A percentile compares a stretch with the other conserved stretches of the same genome.
phyloP scores from a whole-genome alignment of 163 green algal genomes.

The Chloromonas sp. region DNA sequence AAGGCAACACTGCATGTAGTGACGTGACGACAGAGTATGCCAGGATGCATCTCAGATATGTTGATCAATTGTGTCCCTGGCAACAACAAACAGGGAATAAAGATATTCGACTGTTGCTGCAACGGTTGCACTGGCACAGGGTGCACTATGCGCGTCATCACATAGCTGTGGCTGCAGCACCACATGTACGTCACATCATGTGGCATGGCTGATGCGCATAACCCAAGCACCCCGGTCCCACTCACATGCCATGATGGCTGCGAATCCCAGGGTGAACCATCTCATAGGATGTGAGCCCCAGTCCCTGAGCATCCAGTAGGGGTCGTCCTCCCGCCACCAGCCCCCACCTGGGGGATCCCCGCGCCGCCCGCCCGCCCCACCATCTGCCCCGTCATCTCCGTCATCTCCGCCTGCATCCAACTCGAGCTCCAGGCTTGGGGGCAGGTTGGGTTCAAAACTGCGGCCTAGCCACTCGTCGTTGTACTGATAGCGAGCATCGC shows the following conservation, averaged over 20 bases:
- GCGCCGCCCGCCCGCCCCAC: not conserved
- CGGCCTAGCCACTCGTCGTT: slow-evolving; percentile 10
- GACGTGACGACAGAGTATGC: too few relatives aligned
- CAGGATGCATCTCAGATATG: too few relatives aligned
- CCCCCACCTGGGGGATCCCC: not conserved
- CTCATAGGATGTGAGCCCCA: slow-evolving; percentile 50
- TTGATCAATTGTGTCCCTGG: too few relatives aligned
- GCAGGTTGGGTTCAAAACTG: not conserved
- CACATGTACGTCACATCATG: too few relatives aligned
- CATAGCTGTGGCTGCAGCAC: too few relatives aligned
- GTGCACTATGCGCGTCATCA: not conserved
- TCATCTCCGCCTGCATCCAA: slow-evolving; percentile 2
- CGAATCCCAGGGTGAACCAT: slow-evolving; percentile 44
- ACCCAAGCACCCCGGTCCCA: not conserved
- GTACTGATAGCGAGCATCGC: slow-evolving; percentile 9
- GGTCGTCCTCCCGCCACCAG: slow-evolving; percentile 47
- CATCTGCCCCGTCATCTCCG: slow-evolving; percentile 3
- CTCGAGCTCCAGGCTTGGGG: not conserved
- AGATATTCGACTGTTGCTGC: too few relatives aligned
- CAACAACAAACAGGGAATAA: too few relatives aligned
- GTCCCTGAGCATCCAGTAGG: slow-evolving; percentile 42
- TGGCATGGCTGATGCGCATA: too few relatives aligned
- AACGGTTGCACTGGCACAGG: not conserved
- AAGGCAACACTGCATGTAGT: too few relatives aligned
- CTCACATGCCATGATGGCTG: slow-evolving; percentile 29